Percentiles rank a stretch among this genome's conserved stretches.
Evolutionary conservation across 2,329 filamentous ascomycete species (phyloP).

Genomic region (Colletotrichum tofieldiae): DNA sequence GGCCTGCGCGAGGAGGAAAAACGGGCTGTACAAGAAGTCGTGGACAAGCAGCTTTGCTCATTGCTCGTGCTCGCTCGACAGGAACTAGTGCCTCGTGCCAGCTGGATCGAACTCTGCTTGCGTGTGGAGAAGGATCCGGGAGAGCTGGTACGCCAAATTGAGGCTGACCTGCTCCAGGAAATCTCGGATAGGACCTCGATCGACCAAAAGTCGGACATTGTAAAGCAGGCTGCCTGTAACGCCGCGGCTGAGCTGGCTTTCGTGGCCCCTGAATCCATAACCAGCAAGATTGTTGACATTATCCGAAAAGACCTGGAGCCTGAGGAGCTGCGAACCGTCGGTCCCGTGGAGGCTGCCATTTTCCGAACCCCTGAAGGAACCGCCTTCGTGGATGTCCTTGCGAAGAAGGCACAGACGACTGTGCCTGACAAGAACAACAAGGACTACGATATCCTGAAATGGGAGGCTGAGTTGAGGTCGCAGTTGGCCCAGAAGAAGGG

Average conservation of each 20-base stretch:
- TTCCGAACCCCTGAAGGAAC: constrained; percentile 92
- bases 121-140: constrained; percentile 88
- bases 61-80: constrained; percentile 84
- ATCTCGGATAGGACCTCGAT: constrained; percentile 68
- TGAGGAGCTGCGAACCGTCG: constrained; percentile 78
- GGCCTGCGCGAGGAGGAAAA: constrained; percentile 63
- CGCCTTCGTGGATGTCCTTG: constrained; percentile 90
- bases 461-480: constrained; percentile 92
- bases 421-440: constrained; percentile 90
- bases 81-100: constrained; percentile 82
- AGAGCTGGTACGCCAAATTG: constrained; percentile 76
- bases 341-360: constrained; percentile 92
- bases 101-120: constrained; percentile 92
- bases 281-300: constrained; percentile 81
- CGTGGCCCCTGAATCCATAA: constrained; percentile 87
- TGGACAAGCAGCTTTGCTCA: constrained; percentile 79
- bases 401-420: constrained; percentile 80
- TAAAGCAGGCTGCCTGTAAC: constrained; percentile 82
- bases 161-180: constrained; percentile 77
- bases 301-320: constrained; percentile 82
- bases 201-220: constrained; percentile 60
- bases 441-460: constrained; percentile 96
- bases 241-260: constrained; percentile 94
- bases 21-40: constrained; percentile 52
- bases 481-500: constrained; percentile 96